Evolutionary conservation across 768 basidiomycete species (phyloP).

Genomic region (Brasilioporus rufonigricans): DNA sequence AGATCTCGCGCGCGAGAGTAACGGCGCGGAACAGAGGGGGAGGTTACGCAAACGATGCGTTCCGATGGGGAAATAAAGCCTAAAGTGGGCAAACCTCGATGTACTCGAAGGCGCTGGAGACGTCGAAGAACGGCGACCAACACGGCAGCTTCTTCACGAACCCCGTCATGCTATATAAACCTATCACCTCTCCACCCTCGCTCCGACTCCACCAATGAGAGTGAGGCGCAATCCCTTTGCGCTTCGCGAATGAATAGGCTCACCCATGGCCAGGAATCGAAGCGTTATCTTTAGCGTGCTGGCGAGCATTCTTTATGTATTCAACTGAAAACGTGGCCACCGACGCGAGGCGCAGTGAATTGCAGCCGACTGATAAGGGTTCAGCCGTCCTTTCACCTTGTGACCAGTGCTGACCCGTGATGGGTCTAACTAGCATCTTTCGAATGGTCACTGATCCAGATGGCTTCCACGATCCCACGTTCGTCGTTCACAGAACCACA

Average conservation of each 20-base stretch:
- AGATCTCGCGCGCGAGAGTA: background rate
- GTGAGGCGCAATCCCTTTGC: constrained; percentile 13
- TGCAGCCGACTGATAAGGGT: background rate
- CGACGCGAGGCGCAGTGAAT: constrained; percentile 8
- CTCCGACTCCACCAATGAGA: constrained; percentile 22
- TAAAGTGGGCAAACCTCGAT: background rate
- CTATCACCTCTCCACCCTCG: constrained; percentile 10
- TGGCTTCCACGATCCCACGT: background rate
- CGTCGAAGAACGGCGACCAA: background rate
- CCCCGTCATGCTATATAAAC: constrained; percentile 20
- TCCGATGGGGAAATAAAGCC: background rate
- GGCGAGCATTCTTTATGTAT: background rate
- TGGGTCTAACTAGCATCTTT: background rate
- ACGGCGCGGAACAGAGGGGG: background rate
- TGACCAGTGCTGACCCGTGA: background rate
- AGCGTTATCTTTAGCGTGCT: constrained; percentile 16
- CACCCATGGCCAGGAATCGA: constrained; percentile 12
- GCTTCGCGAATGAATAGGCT: constrained; percentile 11
- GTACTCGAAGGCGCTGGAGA: background rate
- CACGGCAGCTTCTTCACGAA: constrained; percentile 3
- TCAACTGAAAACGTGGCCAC: background rate
- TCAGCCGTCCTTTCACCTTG: background rate
- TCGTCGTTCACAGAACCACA: background rate
- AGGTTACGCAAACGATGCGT: background rate
- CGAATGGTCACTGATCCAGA: background rate